These are phyloP conservation scores for Edaphochlamys debaryana DNA, from an alignment of 139 green algal species.

Conservation along the genomic window DNA sequence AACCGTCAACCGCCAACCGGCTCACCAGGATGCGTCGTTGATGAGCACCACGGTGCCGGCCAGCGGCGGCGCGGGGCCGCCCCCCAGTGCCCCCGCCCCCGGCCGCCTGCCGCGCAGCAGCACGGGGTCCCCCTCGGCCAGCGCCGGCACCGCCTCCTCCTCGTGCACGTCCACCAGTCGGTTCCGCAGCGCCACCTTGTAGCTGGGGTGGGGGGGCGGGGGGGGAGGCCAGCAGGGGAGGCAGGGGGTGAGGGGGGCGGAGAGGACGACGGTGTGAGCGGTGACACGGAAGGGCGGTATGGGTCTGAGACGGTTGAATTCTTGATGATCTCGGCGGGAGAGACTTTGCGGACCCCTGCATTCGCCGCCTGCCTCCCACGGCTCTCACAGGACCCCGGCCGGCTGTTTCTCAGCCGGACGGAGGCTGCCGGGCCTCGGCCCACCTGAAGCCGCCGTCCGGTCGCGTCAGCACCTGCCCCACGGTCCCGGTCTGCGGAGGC, in stretches of 20 bases:
- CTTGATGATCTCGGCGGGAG: no score
- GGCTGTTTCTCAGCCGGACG: no score
- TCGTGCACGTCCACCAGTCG: slow-evolving; percentile 53
- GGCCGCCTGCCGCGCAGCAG: background rate
- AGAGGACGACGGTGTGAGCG: background rate
- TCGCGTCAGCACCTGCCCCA: slow-evolving; percentile 12
- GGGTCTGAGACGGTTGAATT: no score
- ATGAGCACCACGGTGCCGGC: slow-evolving; percentile 45
- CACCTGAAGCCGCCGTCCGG: slow-evolving; percentile 20
- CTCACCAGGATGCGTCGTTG: slow-evolving; percentile 44
- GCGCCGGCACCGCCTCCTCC: slow-evolving; percentile 22
- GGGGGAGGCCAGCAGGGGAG: background rate
- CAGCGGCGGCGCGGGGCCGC: background rate
- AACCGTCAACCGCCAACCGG: no score
- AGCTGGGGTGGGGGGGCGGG: slow-evolving; percentile 35
- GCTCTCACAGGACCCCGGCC: no score
- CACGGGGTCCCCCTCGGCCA: background rate
- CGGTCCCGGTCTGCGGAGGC: slow-evolving; percentile 15
- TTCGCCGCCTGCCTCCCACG: no score
- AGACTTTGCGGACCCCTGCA: no score
- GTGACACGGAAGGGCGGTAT: no score
- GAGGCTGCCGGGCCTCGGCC: no score
- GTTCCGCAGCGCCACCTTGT: slow-evolving; percentile 63
- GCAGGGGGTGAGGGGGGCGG: background rate
- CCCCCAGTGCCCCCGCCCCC: background rate